phyloP scores from a whole-genome alignment of 495 filamentous ascomycete genomes.

The Niebla homalea region DNA sequence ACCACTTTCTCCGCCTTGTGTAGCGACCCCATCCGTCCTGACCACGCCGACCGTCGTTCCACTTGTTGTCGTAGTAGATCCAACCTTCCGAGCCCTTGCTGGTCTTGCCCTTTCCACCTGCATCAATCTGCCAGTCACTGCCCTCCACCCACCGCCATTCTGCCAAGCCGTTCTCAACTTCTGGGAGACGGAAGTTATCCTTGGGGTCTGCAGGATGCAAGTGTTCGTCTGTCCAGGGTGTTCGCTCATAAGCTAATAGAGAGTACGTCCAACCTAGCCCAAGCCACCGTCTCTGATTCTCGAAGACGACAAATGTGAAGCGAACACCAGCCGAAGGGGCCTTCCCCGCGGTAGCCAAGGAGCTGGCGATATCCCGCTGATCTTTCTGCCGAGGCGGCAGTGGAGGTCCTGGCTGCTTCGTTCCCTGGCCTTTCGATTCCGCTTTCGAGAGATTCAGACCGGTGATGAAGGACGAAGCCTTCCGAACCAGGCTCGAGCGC shows the following conservation, averaged over 20 bases:
- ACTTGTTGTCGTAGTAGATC: constrained; percentile 99
- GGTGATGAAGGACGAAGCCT: constrained; percentile 52
- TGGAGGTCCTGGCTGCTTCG: constrained; percentile 17
- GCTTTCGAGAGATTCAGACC: constrained; percentile 55
- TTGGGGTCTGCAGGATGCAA: constrained; percentile 65
- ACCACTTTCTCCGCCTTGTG: constrained; percentile 90
- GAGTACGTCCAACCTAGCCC: constrained; percentile 91
- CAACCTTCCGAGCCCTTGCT: constrained; percentile 57
- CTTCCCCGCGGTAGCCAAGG: constrained; percentile 38
- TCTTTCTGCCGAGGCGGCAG: constrained; percentile 21
- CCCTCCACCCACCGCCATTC: constrained; percentile 81
- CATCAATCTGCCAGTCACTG: constrained; percentile 80
- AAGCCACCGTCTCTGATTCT: constrained; percentile 93
- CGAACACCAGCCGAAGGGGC: constrained; percentile 60
- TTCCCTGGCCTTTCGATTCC: constrained; percentile 14
- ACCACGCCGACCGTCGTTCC: constrained; percentile 80
- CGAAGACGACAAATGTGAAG: constrained; percentile 91
- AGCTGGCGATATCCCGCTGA: constrained; percentile 31
- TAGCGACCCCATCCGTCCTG: constrained; percentile 92
- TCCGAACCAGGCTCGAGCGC: constrained; percentile 66
- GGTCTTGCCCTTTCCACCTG: constrained; percentile 42
- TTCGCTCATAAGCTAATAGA: constrained; percentile 75
- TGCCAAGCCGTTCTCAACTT: constrained; percentile 67
- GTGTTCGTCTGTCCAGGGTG: constrained; percentile 92
- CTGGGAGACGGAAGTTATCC: constrained; percentile 74